Conservation (phyloP, 1,284 basidiomycete genomes). For the Ganoderma meredithae region DNA sequence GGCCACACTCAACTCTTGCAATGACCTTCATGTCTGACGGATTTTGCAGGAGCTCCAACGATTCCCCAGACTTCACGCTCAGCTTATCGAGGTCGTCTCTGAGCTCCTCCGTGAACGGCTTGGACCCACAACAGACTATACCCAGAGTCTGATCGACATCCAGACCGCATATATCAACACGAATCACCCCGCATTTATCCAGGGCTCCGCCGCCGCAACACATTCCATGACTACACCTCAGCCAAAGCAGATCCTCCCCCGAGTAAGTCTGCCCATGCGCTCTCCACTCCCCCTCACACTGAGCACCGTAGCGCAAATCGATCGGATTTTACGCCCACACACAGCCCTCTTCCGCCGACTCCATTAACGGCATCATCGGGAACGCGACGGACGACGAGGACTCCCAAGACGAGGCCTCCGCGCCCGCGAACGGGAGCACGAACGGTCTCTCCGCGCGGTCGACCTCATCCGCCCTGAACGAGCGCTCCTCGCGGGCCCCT, state of each 20-base stretch:
- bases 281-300: constrained; percentile 9
- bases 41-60: constrained; percentile 88
- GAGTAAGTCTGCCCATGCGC: constrained; percentile 51
- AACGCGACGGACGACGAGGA: constrained; percentile 64
- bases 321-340: constrained; percentile 17
- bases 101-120: constrained; percentile 95
- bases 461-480: constrained; percentile 68
- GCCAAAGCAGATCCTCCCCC: constrained; percentile 53
- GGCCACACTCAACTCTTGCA: background rate
- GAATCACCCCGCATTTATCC: constrained; percentile 92
- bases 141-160: constrained; percentile 95
- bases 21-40: background rate
- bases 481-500: constrained; percentile 55
- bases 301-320: constrained; percentile 29
- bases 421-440: constrained; percentile 51
- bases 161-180: constrained; percentile 99
- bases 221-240: constrained; percentile 45
- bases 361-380: constrained; percentile 55
- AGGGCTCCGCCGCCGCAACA: constrained; percentile 69
- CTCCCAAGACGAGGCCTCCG: constrained; percentile 56
- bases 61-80: constrained; percentile 93
- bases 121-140: constrained; percentile 96
- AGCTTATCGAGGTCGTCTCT: constrained; percentile 96
- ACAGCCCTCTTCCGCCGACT: constrained; percentile 36
- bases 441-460: background rate